These are phyloP conservation scores for Brassica carinata DNA, from an alignment of 345 rosid species.

Conservation along the genomic window DNA sequence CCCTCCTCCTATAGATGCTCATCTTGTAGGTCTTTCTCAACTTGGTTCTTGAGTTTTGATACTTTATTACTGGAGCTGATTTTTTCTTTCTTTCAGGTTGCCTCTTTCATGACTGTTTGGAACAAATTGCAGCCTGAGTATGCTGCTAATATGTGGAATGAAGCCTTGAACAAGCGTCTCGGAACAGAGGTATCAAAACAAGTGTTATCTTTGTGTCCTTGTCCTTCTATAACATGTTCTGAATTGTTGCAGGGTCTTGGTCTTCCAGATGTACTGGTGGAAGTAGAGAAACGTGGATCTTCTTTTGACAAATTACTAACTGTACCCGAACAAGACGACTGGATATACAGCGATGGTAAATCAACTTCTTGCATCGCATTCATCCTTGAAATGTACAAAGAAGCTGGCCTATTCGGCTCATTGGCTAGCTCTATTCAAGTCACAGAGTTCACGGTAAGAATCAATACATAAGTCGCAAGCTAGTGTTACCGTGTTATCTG, in stretches of 20 bases:
- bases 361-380: slow-evolving; percentile 93
- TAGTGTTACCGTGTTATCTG: background rate
- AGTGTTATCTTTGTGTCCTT: background rate
- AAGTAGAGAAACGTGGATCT: slow-evolving; percentile 79
- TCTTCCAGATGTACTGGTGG: slow-evolving; percentile 81
- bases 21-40: slow-evolving; percentile 60
- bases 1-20: slow-evolving; percentile 96
- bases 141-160: slow-evolving; percentile 96
- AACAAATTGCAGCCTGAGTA: slow-evolving; percentile 81
- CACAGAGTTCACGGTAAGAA: slow-evolving; percentile 87
- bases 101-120: slow-evolving; percentile 96
- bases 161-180: slow-evolving; percentile 89
- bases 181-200: slow-evolving; percentile 76
- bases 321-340: slow-evolving; percentile 87
- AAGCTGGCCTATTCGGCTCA: slow-evolving; percentile 79
- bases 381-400: slow-evolving; percentile 92
- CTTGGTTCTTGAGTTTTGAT: background rate
- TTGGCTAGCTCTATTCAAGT: slow-evolving; percentile 70
- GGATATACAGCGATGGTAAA: slow-evolving; percentile 90
- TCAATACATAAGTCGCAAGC: background rate
- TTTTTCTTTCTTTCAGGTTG: slow-evolving; percentile 54
- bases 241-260: slow-evolving; percentile 60
- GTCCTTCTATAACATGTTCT: slow-evolving; percentile 1
- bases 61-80: background rate
- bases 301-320: slow-evolving; percentile 79